Conservation (phyloP, 176 grass and related monocot genomes). For the Pharus latifolius region DNA sequence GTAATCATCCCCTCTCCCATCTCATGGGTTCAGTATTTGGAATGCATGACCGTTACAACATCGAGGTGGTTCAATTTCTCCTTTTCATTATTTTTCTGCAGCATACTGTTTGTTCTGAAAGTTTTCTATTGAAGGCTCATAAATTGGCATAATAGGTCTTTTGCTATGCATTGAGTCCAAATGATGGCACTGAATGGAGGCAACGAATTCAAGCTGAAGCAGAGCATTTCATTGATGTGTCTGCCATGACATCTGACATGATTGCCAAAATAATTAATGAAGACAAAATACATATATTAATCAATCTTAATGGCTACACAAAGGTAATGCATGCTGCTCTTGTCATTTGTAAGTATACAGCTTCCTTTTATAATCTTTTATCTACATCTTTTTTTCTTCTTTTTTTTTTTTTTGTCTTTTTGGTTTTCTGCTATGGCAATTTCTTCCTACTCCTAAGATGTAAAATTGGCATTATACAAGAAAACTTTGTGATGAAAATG, state of each 20-base stretch:
- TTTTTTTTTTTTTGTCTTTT: neutral
- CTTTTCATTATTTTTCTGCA: neutral
- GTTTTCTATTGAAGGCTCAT: neutral
- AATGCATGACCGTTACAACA: constrained; percentile 46
- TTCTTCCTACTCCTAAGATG: neutral
- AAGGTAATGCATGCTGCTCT: constrained; percentile 42
- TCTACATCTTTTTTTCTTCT: no score
- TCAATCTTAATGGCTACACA: constrained; percentile 93
- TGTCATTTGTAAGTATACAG: neutral
- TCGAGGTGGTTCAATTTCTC: constrained; percentile 25
- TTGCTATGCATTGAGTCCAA: constrained; percentile 91
- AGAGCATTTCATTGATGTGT: constrained; percentile 78
- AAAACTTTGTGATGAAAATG: neutral
- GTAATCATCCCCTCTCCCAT: constrained; percentile 57
- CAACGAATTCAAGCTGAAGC: constrained; percentile 80
- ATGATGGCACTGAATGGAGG: constrained; percentile 85
- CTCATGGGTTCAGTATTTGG: constrained; percentile 55
- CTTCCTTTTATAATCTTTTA: neutral
- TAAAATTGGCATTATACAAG: neutral
- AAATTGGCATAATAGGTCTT: constrained; percentile 42
- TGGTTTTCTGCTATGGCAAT: neutral
- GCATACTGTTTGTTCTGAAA: neutral
- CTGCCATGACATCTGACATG: constrained; percentile 71
- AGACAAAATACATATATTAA: constrained; percentile 78
- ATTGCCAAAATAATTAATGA: constrained; percentile 75